Evolutionary conservation across 345 rosid genomes (phyloP), one percentile per base, ranked within the genome.

Genomic region (Eucalyptus brandiana): DNA sequence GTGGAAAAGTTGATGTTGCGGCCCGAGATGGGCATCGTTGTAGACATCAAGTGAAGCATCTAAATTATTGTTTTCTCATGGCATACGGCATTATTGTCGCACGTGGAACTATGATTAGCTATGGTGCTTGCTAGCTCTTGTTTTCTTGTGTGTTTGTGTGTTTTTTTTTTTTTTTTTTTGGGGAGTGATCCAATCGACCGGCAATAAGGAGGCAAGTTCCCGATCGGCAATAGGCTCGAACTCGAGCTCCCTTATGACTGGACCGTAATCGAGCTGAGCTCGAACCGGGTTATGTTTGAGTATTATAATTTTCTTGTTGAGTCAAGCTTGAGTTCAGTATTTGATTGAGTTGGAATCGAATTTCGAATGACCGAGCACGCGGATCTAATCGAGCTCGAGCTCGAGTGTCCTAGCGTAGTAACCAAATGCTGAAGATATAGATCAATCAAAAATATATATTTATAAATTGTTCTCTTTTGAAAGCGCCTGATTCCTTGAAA

Each of bases 1-100:
- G 85, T 76, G 47, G 85, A 21, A 40, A 76, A 76, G 85, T 23
- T 76, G 47, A 40, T 76, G 85, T 40, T 40, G 16, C 47, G 13
- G 47, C 47, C 47, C 85, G 24, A 40, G 47, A 76, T 12, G 85
- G 85, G 85, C 85, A 21, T 76, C 85, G 85, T 76, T 76, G 85
- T 76, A 40, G 85, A 76, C 85, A 40, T 76, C 85, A 40, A 40
- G 85, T 76, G 85, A 40, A 76, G 47, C 85, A 76, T 76, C 85
- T 76, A 76, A 76, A 40, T 76, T 76, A 76, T 40, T 76, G 85
- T 76, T 76, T 76, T 76, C 85, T 21, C 37, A 21, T 72, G 80
- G 76, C 19, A 65, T n/a, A 65, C 37, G 76, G 76, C 76, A 16
- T 16, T 65, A 65, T 65, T 4, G 76, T 65, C 76, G 76, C 76